Conservation (phyloP, 345 rosid species). For the Pugionium cornutum region DNA sequence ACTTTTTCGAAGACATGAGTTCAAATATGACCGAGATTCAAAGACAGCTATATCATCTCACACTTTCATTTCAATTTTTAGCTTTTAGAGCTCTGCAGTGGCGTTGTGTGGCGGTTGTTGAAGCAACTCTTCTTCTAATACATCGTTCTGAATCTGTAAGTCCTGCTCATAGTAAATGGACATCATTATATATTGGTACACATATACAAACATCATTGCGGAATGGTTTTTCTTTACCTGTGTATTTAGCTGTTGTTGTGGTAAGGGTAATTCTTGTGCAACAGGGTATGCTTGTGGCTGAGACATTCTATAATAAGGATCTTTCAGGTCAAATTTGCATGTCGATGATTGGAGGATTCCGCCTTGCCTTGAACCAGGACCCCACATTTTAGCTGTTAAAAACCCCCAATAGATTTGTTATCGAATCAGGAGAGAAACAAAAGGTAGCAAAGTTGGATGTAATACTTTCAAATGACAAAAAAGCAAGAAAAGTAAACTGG, state of each 20-base stretch:
- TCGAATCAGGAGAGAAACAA: background rate
- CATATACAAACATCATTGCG: background rate
- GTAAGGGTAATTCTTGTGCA: constrained; percentile 81
- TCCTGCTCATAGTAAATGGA: constrained; percentile 48
- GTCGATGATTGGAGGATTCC: constrained; percentile 91
- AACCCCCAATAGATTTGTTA: background rate
- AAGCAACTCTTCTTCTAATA: constrained; percentile 72
- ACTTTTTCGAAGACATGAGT: background rate
- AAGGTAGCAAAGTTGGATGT: background rate
- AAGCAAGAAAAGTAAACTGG: background rate
- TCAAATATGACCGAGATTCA: background rate
- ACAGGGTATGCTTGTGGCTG: constrained; percentile 77
- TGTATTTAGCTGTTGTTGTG: constrained; percentile 58
- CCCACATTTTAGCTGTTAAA: constrained; percentile 96
- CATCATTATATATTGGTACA: background rate
- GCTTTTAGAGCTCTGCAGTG: constrained; percentile 48
- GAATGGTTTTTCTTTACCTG: constrained; percentile 54
- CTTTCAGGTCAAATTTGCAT: constrained; percentile 86
- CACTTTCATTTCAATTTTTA: background rate
- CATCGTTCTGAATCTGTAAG: constrained; percentile 55
- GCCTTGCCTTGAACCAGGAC: constrained; percentile 96
- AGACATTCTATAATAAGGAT: constrained; percentile 97
- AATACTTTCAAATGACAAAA: background rate
- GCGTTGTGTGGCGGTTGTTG: constrained; percentile 45
- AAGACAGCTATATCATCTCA: background rate